These are phyloP conservation scores for Arthrobotrys conoides DNA, from an alignment of 2,329 filamentous ascomycete genomes.

Conservation along the genomic window DNA sequence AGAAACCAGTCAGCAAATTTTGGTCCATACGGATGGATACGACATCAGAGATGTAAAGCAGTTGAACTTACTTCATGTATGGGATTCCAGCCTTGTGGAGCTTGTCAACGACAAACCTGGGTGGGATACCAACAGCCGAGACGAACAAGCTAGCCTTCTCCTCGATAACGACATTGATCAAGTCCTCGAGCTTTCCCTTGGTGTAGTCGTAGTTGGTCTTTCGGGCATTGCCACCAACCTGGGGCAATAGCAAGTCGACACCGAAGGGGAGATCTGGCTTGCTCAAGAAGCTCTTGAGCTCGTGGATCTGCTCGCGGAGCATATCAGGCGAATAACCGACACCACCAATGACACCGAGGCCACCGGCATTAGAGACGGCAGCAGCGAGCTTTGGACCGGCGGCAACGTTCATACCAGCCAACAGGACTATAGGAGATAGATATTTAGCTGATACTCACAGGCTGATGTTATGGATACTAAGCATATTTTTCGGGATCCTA, in stretches of 20 bases:
- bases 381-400: constrained; percentile 96
- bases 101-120: constrained; percentile 87
- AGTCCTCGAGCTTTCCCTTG: constrained; percentile 94
- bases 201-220: constrained; percentile 93
- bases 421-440: constrained; percentile 72
- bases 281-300: constrained; percentile 87
- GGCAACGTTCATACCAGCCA: constrained; percentile 99
- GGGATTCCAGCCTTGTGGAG: constrained; percentile 89
- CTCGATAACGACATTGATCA: constrained; percentile 93
- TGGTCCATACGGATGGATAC: not conserved
- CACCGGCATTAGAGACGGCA: constrained; percentile 96
- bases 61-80: constrained; percentile 84
- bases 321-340: constrained; percentile 97
- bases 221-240: constrained; percentile 92
- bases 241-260: constrained; percentile 91
- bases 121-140: constrained; percentile 93
- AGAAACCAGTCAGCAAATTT: constrained; percentile 23
- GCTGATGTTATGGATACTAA: too few species aligned
- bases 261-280: constrained; percentile 97
- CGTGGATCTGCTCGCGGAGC: constrained; percentile 86
- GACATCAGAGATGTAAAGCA: not conserved
- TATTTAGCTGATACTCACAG: constrained; percentile 5
- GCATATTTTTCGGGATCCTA: constrained; percentile 8
- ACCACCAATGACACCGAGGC: constrained; percentile 95
- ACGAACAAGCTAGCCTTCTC: constrained; percentile 94